phyloP scores from a whole-genome alignment of 352 stramenopile species.

The Pythium scleroteichum region DNA sequence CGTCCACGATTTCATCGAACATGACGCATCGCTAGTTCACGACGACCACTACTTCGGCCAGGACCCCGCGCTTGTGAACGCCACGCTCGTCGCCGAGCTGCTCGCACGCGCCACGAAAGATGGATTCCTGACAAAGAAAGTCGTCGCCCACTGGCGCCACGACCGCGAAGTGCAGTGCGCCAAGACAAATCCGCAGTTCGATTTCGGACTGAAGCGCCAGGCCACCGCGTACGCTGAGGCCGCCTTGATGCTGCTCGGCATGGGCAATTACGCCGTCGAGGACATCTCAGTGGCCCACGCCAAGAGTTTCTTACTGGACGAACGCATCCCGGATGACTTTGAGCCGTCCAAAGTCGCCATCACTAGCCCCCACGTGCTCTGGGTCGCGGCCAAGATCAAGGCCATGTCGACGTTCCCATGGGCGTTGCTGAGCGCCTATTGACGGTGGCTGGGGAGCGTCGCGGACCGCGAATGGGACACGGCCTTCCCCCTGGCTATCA shows the following conservation, averaged over 20 bases:
- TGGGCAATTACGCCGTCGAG: slow-evolving; percentile 40
- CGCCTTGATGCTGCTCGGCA: slow-evolving; percentile 45
- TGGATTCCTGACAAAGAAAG: slow-evolving; percentile 34
- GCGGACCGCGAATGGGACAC: slow-evolving; percentile 9
- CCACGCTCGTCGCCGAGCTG: slow-evolving; percentile 41
- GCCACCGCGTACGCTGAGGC: slow-evolving; percentile 46
- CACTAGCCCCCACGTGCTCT: slow-evolving; percentile 33
- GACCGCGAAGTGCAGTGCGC: slow-evolving; percentile 46
- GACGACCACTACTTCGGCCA: slow-evolving; percentile 47
- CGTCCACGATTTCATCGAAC: slow-evolving; percentile 65
- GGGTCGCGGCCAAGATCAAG: slow-evolving; percentile 47
- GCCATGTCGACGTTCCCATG: slow-evolving; percentile 25
- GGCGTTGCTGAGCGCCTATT: slow-evolving; percentile 15
- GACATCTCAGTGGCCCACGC: slow-evolving; percentile 45
- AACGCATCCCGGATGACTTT: slow-evolving; percentile 52
- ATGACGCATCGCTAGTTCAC: slow-evolving; percentile 72
- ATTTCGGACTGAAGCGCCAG: slow-evolving; percentile 40
- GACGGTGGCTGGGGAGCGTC: slow-evolving; percentile 18
- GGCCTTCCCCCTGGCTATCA: slow-evolving; percentile 18
- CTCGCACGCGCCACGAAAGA: slow-evolving; percentile 33
- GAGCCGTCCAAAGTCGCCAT: slow-evolving; percentile 35
- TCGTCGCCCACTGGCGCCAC: slow-evolving; percentile 46
- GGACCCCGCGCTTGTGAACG: slow-evolving; percentile 48
- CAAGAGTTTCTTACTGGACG: slow-evolving; percentile 47
- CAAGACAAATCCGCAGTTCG: slow-evolving; percentile 43